A percentile compares a stretch with the other conserved stretches of the same genome.
These are phyloP conservation scores for Stephania yunnanensis DNA, from an alignment of 164 flowering plant species.

Conservation along the genomic window DNA sequence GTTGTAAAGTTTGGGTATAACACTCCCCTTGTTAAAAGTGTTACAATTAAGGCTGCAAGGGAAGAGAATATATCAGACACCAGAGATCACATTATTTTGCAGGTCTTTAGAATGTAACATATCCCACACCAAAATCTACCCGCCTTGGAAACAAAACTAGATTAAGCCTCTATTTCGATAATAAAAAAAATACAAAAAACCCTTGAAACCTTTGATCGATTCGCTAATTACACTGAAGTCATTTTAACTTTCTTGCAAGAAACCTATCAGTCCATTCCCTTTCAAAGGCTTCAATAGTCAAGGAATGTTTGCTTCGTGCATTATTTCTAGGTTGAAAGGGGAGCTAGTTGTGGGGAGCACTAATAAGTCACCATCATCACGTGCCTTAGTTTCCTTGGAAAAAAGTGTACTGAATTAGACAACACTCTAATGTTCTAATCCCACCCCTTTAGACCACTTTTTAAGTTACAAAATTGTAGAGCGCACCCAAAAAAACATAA, in stretches of 20 bases:
- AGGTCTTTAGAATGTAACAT: neutral
- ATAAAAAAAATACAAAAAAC: too few relatives aligned
- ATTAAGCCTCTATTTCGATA: neutral
- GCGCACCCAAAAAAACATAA: neutral
- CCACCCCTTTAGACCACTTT: too few relatives aligned
- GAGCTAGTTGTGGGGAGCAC: too few relatives aligned
- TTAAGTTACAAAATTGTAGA: neutral
- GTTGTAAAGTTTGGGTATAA: neutral
- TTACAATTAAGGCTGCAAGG: neutral
- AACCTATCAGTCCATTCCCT: neutral
- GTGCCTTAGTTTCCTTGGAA: neutral
- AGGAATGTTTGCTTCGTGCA: neutral
- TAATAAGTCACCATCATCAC: too few relatives aligned
- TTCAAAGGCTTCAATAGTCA: neutral
- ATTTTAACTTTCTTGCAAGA: too few relatives aligned
- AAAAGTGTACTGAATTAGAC: neutral
- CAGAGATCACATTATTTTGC: neutral
- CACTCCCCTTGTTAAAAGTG: neutral
- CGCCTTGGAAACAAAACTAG: neutral
- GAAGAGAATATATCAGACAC: slow-evolving; percentile 1
- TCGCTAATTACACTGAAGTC: too few relatives aligned
- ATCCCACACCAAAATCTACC: neutral
- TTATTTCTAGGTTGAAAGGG: too few relatives aligned
- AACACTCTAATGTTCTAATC: too few relatives aligned
- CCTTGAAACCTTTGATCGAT: too few relatives aligned